phyloP scores from a whole-genome alignment of 2,329 filamentous ascomycete genomes.

The Diplodia scrobiculata region DNA sequence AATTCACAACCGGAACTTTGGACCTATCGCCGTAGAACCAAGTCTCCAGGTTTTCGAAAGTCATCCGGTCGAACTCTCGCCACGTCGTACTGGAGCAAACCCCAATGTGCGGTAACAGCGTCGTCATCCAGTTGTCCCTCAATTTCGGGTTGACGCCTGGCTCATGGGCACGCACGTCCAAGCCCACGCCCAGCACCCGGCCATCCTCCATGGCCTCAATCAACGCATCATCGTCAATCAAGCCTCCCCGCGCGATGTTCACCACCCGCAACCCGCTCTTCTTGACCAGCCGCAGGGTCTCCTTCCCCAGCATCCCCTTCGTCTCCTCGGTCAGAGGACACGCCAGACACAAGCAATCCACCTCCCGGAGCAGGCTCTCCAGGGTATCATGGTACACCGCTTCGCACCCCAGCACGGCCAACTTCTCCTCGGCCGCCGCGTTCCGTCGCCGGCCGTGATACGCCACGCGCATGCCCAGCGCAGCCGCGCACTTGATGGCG shows the following conservation, averaged over 20 bases:
- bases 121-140: constrained; percentile 53
- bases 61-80: constrained; percentile 11
- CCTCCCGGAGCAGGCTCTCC: constrained; percentile 55
- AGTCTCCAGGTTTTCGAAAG: not conserved
- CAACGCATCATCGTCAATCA: constrained; percentile 60
- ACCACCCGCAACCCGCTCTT: constrained; percentile 58
- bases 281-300: constrained; percentile 58
- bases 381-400: constrained; percentile 60
- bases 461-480: constrained; percentile 59
- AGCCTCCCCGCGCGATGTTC: constrained; percentile 60
- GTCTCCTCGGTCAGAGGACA: constrained; percentile 56
- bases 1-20: constrained; percentile 12
- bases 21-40: constrained; percentile 19
- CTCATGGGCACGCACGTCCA: constrained; percentile 63
- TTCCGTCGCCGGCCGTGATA: constrained; percentile 59
- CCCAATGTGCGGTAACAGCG: constrained; percentile 62
- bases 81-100: constrained; percentile 5
- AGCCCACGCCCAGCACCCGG: constrained; percentile 57
- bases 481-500: constrained; percentile 53
- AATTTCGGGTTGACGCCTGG: constrained; percentile 56
- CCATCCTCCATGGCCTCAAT: constrained; percentile 57
- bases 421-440: constrained; percentile 43
- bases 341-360: constrained; percentile 59
- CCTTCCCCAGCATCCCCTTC: constrained; percentile 55
- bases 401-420: constrained; percentile 45